These are phyloP conservation scores for Plasmodium reichenowi DNA, from an alignment of 169 alveolate species.

Conservation along the genomic window DNA sequence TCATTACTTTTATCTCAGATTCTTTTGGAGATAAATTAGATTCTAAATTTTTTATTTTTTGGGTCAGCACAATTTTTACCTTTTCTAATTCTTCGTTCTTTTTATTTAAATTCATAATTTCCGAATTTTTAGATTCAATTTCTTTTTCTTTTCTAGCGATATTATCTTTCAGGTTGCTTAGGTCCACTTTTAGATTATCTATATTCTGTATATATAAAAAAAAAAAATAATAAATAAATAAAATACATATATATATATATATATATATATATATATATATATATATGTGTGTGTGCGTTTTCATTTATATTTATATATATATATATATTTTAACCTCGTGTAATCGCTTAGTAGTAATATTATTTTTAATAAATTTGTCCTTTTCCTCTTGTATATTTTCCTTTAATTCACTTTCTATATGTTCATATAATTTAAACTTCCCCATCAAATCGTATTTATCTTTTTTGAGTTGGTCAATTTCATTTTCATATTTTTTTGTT, in stretches of 20 bases:
- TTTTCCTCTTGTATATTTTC: constrained; percentile 48
- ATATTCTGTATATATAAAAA: constrained; percentile 17
- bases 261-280: background rate
- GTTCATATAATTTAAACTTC: constrained; percentile 43
- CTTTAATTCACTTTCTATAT: constrained; percentile 53
- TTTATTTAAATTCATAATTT: constrained; percentile 41
- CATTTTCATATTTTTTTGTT: constrained; percentile 60
- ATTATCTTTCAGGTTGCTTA: constrained; percentile 36
- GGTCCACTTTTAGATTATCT: constrained; percentile 43
- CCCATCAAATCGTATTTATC: constrained; percentile 56
- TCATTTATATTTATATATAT: background rate
- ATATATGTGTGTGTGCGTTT: background rate
- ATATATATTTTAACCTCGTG: constrained; percentile 39
- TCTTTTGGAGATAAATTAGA: constrained; percentile 72
- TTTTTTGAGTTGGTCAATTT: constrained; percentile 28
- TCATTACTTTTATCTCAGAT: constrained; percentile 71
- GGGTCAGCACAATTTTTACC: constrained; percentile 54
- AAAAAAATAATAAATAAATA: background rate
- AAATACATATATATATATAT: background rate
- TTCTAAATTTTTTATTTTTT: constrained; percentile 65
- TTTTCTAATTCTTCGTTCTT: constrained; percentile 70
- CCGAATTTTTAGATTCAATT: constrained; percentile 45
- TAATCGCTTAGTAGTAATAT: constrained; percentile 52
- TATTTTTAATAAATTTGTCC: constrained; percentile 54
- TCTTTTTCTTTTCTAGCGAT: constrained; percentile 34